Evolutionary conservation across 148 eudicot species (phyloP), one percentile per base, ranked within the genome.

Genomic region (Polygonum aviculare): DNA sequence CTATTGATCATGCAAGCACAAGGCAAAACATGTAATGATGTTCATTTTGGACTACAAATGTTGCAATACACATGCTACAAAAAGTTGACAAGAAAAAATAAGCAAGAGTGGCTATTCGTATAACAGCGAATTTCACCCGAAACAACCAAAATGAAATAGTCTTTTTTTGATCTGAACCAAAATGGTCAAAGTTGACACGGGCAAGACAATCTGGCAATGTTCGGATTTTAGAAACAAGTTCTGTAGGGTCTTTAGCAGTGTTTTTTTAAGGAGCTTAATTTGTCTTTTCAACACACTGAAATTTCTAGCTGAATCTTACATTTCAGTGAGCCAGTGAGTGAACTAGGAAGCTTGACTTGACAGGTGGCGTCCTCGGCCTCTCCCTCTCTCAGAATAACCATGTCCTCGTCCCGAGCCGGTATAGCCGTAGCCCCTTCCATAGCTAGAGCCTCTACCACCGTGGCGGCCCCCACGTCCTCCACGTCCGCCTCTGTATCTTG

Each of bases 401-500:
- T 72, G 45, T 48, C 75, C 75, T 2, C 75, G 11, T 72, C 75
- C 75, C 19, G 75, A 41, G 4, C 74, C 74, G 4, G 44, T 15
- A 14, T 72, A 72, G 19, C 77, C 72, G 36, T 45, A 9, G 9
- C 59, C 77, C 40, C 36, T 40, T 48, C 70, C 76, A 74, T 74
- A 54, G 31, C 39, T 50, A n/a, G 36, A 54, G 7, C 48, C 67
- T 55, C 77, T 62, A 22, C 77, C 76, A 44, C 51, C 47, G 9
- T 44, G 47, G 47, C 47, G 47, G 47, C 21, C 52, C 31, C 78
- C 72, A 62, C 70, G 49, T 0, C 93, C 93, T 67, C 94, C 96
- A 54, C 94, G 83, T 2, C 90, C 88, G 55, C 90, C 98, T 2
- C 89, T 83, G 75, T 87, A 79, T 79, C 97, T 90, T 48, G 84